These are phyloP conservation scores for Ilex aquifolium DNA, from an alignment of 257 asterid genomes.

Conservation along the genomic window DNA sequence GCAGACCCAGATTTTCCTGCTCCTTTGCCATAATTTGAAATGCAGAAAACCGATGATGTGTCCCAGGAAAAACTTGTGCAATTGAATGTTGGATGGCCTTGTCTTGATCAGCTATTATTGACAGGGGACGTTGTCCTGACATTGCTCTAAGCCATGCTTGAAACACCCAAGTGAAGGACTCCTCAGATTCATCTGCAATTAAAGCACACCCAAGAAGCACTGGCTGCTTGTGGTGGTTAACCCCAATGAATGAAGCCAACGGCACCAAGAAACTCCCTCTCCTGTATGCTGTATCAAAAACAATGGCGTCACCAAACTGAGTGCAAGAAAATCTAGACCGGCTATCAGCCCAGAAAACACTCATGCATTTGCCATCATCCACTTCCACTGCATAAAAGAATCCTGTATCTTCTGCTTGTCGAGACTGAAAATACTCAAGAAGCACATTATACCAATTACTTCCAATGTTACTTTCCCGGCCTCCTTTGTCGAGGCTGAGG, in stretches of 20 bases:
- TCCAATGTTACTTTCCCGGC: slow-evolving; percentile 23
- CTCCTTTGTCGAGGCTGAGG: background rate
- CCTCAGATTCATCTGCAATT: slow-evolving; percentile 83
- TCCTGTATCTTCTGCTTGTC: slow-evolving; percentile 82
- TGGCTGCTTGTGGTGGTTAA: slow-evolving; percentile 86
- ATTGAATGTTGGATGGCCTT: slow-evolving; percentile 55
- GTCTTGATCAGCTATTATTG: slow-evolving; percentile 87
- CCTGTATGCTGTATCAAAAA: slow-evolving; percentile 74
- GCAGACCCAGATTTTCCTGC: slow-evolving; percentile 61
- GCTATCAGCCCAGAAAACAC: slow-evolving; percentile 80
- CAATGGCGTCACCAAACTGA: slow-evolving; percentile 84
- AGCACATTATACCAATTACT: slow-evolving; percentile 65
- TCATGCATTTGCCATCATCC: slow-evolving; percentile 65
- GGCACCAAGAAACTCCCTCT: slow-evolving; percentile 57
- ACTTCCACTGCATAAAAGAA: slow-evolving; percentile 83
- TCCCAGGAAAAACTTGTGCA: slow-evolving; percentile 63
- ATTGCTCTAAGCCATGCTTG: slow-evolving; percentile 75
- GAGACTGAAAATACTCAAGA: slow-evolving; percentile 80
- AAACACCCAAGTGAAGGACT: slow-evolving; percentile 86
- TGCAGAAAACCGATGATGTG: slow-evolving; percentile 76
- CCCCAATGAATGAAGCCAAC: slow-evolving; percentile 79
- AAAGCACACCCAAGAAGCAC: slow-evolving; percentile 93
- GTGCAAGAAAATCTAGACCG: slow-evolving; percentile 77
- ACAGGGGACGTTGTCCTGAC: slow-evolving; percentile 67
- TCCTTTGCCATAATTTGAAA: slow-evolving; percentile 71